Base-by-base conservation (phyloP, 106 monocot species). In the Acorus calamus region DNA sequence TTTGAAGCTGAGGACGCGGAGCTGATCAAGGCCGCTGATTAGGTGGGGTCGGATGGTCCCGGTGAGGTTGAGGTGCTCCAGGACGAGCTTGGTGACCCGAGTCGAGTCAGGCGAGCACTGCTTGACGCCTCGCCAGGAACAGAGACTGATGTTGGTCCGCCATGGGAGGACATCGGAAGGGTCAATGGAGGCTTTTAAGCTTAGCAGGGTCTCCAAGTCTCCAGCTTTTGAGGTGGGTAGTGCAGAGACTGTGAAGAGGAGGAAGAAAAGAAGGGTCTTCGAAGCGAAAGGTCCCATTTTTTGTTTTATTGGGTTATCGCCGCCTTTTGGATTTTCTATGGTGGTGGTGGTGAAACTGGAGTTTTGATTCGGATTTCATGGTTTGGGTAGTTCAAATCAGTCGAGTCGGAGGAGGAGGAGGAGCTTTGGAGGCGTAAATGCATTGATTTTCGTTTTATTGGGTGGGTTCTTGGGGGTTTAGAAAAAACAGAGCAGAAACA, bases 1-100 rank as follows among this genome's bases (percentile, higher is more conserved):
- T 61, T 98, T 91, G 83, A 98, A 62, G 68, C 88, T 88, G 65
- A 98, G 85, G 14, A 98, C 92, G 13, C 98, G 85, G 57, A 98
- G 78, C 67, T 98, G 82, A 53, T 79, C 85, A 63, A 98, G 73
- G 2, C 78, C 63, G 11, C 80, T 52, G n/a, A 98, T 67, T 5
- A 60, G 6, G 4, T 58, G 63, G 11, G 69, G 0, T 2, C 49
- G 45, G 0, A 92, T 66, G 13, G 65, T 47, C 42, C 98, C 92
- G 42, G 83, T 83, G 68, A 98, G 92, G 68, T 88, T 88, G 59
- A 80, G 60, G 55, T 57, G 61, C 71, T 98, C 98, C 44, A 98
- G 68, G 28, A 98, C 88, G 67, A 98, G 88, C 75, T 98, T 98
- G 47, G 78, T 81, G 7, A 98, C 83, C 8, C 85, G 63, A 6